Evolutionary conservation across 2,329 filamentous ascomycete genomes (phyloP).

Genomic region (Claviceps arundinis): DNA sequence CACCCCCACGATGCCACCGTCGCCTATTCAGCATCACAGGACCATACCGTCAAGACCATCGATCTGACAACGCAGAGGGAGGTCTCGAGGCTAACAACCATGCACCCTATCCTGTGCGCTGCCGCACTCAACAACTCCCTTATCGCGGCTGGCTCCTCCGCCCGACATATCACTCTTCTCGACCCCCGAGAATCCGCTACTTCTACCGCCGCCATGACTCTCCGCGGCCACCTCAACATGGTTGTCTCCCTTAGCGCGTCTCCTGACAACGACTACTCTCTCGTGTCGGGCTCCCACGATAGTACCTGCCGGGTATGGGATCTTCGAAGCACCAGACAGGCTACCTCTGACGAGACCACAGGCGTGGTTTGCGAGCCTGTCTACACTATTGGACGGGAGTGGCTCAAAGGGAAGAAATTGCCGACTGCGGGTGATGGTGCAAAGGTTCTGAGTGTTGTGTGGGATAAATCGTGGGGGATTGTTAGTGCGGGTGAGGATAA

Average conservation of each 20-base stretch:
- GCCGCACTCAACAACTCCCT: constrained; percentile 54
- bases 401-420: constrained; percentile 49
- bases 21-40: constrained; percentile 81
- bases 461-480: constrained; percentile 79
- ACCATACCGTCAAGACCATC: constrained; percentile 82
- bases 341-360: constrained; percentile 45
- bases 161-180: constrained; percentile 81
- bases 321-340: constrained; percentile 55
- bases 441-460: constrained; percentile 81
- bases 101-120: constrained; percentile 71
- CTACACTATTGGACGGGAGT: constrained; percentile 64
- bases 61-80: constrained; percentile 70
- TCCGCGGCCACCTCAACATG: constrained; percentile 76
- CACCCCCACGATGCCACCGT: constrained; percentile 75
- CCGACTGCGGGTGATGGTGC: constrained; percentile 64
- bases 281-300: constrained; percentile 84
- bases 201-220: constrained; percentile 73
- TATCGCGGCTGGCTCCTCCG: constrained; percentile 64
- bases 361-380: constrained; percentile 58
- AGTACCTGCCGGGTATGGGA: constrained; percentile 93
- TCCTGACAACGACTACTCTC: constrained; percentile 60
- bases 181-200: constrained; percentile 72
- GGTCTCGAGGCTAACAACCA: constrained; percentile 72
- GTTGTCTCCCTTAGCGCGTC: constrained; percentile 36
- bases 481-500: constrained; percentile 90